Evolutionary conservation across 1,139 yeast genomes (phyloP).

Genomic region (Kodamaea alishanica): DNA sequence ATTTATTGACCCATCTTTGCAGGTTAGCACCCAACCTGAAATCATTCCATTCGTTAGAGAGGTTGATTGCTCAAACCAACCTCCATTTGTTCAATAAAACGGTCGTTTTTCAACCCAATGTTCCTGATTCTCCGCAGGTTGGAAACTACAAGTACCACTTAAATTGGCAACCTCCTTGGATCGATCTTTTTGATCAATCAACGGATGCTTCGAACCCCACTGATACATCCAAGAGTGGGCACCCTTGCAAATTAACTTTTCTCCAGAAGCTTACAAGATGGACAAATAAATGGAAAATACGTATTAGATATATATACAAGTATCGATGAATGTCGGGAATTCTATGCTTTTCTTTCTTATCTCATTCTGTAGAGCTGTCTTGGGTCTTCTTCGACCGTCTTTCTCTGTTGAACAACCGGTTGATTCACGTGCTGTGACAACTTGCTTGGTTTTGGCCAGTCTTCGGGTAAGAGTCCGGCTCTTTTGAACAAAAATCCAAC

Average conservation of each 20-base stretch:
- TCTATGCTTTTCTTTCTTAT: constrained; percentile 7
- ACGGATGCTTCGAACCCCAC: too few relatives aligned
- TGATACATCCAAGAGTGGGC: too few relatives aligned
- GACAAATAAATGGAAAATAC: too few relatives aligned
- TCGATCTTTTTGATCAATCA: constrained; percentile 3
- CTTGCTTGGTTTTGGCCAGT: constrained; percentile 56
- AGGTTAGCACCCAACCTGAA: too few relatives aligned
- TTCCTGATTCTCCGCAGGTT: not conserved
- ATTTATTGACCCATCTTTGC: too few relatives aligned
- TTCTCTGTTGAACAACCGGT: constrained; percentile 26
- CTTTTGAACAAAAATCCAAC: constrained; percentile 75
- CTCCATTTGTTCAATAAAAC: too few relatives aligned
- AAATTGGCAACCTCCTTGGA: constrained; percentile 4
- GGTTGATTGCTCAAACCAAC: too few relatives aligned
- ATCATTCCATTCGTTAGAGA: too few relatives aligned
- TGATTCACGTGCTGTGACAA: constrained; percentile 34
- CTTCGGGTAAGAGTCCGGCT: constrained; percentile 70
- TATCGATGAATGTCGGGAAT: not conserved
- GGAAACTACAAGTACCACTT: not conserved
- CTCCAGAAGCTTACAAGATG: too few relatives aligned
- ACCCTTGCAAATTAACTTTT: too few relatives aligned
- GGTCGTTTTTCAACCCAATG: too few relatives aligned
- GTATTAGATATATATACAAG: constrained; percentile 8
- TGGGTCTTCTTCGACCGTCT: constrained; percentile 32
- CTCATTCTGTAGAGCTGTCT: constrained; percentile 35